These are phyloP conservation scores for Cetraspora pellucida DNA, from an alignment of 192 early-diverging fungal species.

Conservation along the genomic window DNA sequence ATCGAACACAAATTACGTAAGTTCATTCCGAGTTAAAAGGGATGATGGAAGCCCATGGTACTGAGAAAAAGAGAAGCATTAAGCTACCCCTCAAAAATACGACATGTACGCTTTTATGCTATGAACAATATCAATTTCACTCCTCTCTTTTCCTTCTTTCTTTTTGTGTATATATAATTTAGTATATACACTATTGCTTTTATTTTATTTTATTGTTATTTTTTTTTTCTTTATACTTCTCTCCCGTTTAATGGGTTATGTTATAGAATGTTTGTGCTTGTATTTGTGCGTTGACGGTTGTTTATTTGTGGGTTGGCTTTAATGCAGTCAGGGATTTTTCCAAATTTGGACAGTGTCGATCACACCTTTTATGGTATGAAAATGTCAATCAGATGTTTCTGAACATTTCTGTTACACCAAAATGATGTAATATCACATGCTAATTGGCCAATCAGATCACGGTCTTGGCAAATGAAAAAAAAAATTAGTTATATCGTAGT, in stretches of 20 bases:
- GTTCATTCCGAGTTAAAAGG: slow-evolving; percentile 11
- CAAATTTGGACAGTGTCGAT: no score
- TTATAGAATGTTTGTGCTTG: slow-evolving; percentile 19
- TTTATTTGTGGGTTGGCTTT: no score
- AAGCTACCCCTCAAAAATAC: background rate
- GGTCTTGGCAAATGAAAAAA: no score
- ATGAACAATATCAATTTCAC: slow-evolving; percentile 16
- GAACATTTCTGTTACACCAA: no score
- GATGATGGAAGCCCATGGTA: slow-evolving; percentile 21
- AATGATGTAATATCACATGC: no score
- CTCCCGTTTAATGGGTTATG: background rate
- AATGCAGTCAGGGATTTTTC: no score
- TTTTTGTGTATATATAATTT: background rate
- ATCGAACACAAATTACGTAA: slow-evolving; percentile 8
- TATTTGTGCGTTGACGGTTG: no score
- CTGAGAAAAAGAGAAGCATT: slow-evolving; percentile 3
- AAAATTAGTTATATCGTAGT: no score
- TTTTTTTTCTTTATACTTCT: background rate
- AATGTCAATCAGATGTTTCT: no score
- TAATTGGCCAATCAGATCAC: no score
- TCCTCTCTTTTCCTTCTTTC: background rate
- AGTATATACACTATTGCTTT: background rate
- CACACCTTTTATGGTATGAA: no score
- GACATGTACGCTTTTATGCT: slow-evolving; percentile 6
- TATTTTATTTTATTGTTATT: background rate